Base-by-base conservation (phyloP, 768 basidiomycete genomes). In the Strobilomyces echinocephalus region DNA sequence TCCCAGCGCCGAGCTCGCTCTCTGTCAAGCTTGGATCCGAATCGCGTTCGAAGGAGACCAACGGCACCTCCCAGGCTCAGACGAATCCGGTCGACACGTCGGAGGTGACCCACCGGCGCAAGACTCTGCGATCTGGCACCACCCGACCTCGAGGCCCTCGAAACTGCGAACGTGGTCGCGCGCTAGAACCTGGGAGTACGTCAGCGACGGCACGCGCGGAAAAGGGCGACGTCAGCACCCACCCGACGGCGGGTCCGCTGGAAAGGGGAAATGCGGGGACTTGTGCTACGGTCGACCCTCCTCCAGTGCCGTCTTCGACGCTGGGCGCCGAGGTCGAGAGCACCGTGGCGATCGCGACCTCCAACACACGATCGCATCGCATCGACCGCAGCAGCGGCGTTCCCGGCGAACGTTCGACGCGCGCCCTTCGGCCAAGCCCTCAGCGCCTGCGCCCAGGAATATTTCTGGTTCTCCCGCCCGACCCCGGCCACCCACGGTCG, bases 401-500 rank as follows among this genome's bases (percentile, higher is more conserved):
- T 43, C 16, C 46, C 18, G 21, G 21, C 6, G 16, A 44, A 1
- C 10, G 14, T 2, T 15, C 31, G 1, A 40, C 14, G 5, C 18
- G 34, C 16, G 16, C 35, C 35, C 4, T 15, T 16, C 35, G 5
- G 35, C 35, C 14, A 36, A 15, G 35, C 5, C 36, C 42, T 28
- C 46, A 7, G 16, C 28, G 21, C 41, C 38, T 15, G 15, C 31
- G 12, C 16, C 33, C 21, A 28, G 28, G 16, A n/a, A n/a, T 30
- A 12, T 24, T 24, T 24, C 15, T 4, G 12, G 33, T 20, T 28
- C 14, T 2, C n/a, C 20, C 24, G 1, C 8, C 16, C 14, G 54
- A 55, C 43, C 49, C 47, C 44, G n/a, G 39, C 1, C 55, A 55
- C 55, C 50, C 20, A 12, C 38, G 14, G 14, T n/a, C n/a, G 33